Conservation (phyloP, 768 basidiomycete species). For the Collybiopsis luxurians region DNA sequence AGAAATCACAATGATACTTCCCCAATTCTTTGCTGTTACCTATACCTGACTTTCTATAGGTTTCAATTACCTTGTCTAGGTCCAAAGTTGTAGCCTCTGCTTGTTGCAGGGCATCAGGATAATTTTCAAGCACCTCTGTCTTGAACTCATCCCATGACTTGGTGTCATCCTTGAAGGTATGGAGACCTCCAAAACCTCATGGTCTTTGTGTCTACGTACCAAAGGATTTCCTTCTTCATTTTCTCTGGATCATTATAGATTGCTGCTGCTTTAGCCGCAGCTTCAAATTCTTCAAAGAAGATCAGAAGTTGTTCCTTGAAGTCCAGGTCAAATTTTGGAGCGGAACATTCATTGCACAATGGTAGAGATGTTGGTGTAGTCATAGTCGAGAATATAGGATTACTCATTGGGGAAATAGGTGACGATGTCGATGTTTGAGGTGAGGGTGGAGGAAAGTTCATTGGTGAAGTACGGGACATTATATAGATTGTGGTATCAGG, state of each 20-base stretch:
- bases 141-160: too few relatives aligned
- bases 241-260: neutral
- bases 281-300: neutral
- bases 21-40: too few relatives aligned
- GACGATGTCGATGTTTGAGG: too few relatives aligned
- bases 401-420: too few relatives aligned
- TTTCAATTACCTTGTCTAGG: neutral
- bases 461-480: too few relatives aligned
- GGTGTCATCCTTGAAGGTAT: neutral
- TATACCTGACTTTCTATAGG: neutral
- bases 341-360: neutral
- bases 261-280: neutral
- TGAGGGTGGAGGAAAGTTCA: too few relatives aligned
- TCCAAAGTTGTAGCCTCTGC: neutral
- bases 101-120: too few relatives aligned
- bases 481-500: too few relatives aligned
- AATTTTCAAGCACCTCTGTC: too few relatives aligned
- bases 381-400: too few relatives aligned
- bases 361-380: neutral
- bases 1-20: too few relatives aligned
- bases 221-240: neutral
- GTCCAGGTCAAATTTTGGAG: neutral
- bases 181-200: neutral
- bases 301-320: neutral
- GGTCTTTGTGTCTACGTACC: neutral